Conservation (phyloP, 345 rosid species). For the Geranium rotundifolium region DNA sequence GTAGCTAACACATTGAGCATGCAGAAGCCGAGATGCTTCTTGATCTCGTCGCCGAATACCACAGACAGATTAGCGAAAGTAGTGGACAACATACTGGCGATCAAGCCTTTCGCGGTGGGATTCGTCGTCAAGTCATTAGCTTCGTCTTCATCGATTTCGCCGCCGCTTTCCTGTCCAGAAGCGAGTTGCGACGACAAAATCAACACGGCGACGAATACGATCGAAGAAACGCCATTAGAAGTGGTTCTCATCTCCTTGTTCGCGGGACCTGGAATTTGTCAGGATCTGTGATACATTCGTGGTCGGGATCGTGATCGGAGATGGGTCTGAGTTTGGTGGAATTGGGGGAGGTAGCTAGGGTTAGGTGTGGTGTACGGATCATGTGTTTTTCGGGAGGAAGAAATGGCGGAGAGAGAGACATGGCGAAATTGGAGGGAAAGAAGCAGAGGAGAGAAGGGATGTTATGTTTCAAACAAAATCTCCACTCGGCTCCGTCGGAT, state of each 20-base stretch:
- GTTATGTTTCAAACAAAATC: not conserved
- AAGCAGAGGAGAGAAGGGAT: not conserved
- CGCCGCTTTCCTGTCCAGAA: conserved; percentile 5
- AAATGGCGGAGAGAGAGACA: conserved; percentile 56
- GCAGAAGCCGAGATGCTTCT: conserved; percentile 66
- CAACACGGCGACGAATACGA: conserved; percentile 8
- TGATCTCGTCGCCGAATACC: conserved; percentile 48
- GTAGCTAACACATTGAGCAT: conserved; percentile 63
- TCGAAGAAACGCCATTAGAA: conserved; percentile 13
- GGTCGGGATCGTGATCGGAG: not conserved
- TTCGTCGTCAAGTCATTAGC: conserved; percentile 7
- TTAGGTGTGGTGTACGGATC: not conserved
- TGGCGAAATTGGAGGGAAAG: conserved; percentile 30
- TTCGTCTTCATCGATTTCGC: not conserved
- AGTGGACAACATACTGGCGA: conserved; percentile 28
- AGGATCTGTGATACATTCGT: not conserved
- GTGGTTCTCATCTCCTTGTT: conserved; percentile 19
- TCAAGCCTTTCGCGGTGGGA: conserved; percentile 34
- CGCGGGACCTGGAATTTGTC: not conserved
- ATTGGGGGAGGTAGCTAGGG: not conserved
- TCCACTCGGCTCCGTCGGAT: too few species aligned
- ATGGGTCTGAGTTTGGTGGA: not conserved
- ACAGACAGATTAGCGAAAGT: conserved; percentile 46
- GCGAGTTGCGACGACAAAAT: conserved; percentile 8
- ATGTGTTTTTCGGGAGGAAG: conserved; percentile 17